Conservation (phyloP, 2,329 filamentous ascomycete species). For the Ophiostoma ulmi region DNA sequence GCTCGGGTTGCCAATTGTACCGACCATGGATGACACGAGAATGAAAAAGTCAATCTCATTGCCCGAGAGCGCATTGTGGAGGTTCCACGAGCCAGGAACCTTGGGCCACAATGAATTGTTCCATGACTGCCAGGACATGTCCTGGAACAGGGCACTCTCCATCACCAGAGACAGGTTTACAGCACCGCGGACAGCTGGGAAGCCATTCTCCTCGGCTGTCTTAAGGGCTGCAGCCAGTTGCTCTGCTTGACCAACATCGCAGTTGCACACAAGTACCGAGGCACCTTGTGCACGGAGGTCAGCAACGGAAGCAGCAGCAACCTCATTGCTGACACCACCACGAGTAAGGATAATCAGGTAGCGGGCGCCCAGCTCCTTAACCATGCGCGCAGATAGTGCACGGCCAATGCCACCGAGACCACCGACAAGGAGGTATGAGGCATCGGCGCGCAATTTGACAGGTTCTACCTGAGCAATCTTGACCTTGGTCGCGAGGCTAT, state of each 20-base stretch:
- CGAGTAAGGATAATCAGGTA: conserved; percentile 26
- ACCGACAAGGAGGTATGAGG: conserved; percentile 31
- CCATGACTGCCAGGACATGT: conserved; percentile 26
- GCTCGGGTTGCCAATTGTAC: conserved; percentile 35
- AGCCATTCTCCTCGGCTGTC: conserved; percentile 18
- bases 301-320: conserved; percentile 20
- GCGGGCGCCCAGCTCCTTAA: conserved; percentile 24
- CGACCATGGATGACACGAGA: conserved; percentile 35
- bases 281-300: conserved; percentile 21
- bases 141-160: conserved; percentile 27
- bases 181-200: conserved; percentile 25
- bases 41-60: conserved; percentile 37
- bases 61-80: conserved; percentile 32
- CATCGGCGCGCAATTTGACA: conserved; percentile 22
- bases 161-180: conserved; percentile 27
- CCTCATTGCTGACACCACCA: conserved; percentile 19
- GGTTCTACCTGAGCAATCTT: conserved; percentile 20
- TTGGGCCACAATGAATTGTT: conserved; percentile 32
- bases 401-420: conserved; percentile 32
- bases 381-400: conserved; percentile 31
- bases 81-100: conserved; percentile 38
- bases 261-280: conserved; percentile 22
- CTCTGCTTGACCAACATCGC: conserved; percentile 24
- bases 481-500: conserved; percentile 18
- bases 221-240: conserved; percentile 23